Evolutionary conservation across 164 flowering plant species (phyloP), one percentile per base, ranked within the genome.

Genomic region (Vitis labrusca): DNA sequence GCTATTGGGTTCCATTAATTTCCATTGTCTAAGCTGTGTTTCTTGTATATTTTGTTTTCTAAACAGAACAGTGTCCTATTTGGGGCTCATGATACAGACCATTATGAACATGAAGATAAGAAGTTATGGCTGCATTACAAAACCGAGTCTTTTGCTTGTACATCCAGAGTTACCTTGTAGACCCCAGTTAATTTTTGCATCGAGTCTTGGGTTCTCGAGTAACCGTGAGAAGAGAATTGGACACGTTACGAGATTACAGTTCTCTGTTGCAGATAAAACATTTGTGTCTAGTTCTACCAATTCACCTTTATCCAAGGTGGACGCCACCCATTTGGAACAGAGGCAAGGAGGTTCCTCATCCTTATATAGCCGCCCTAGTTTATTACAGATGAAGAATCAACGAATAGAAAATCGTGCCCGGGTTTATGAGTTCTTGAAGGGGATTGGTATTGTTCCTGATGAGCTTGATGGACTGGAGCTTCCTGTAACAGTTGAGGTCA

Each of bases 381-480:
- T 94, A 75, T 72, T 76, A 16, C 85, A 92, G 49, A 92, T 90
- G 93, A 93, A 87, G 77, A 90, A 88, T 50, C 97, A 91, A 50
- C 87, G 79, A 72, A 60, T 76, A 27, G 97, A 78, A 4, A 91
- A 83, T 27, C 92, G 99, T 56, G 88, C 86, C 44, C 72, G 67
- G 19, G 88, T 96, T 69, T 92, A 89, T 78, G 95, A 93, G 63
- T 91, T 90, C 77, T 77, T 93, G 83, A 79, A 75, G 57, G 79
- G 85, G 7, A 76, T 91, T 65, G 97, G 97, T 47, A 83, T 93
- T 69, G 81, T 88, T 54, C 97, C 99, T 54, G 95, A 92, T 76
- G 99, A 92, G 81, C 89, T 96, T 59, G 97, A 96, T 73, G 97
- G 95, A 5, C 73, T 96, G 63, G 99, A 96, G 75, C 92, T 96